phyloP scores from a whole-genome alignment of 176 grass and related monocot genomes.

The Pontederia paniculata region DNA sequence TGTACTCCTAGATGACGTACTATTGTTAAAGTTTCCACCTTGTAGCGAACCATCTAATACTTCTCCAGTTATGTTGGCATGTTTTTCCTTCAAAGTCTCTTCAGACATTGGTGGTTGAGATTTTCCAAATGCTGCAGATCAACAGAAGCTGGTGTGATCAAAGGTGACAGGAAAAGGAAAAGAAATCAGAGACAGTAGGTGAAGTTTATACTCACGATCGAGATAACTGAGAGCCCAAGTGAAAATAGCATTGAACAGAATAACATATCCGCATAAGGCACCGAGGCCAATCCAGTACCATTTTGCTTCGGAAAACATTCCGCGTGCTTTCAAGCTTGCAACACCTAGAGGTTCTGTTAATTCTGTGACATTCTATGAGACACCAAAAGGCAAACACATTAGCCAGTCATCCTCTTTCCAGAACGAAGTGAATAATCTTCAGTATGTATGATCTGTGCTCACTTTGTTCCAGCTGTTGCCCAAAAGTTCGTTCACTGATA shows the following conservation, averaged over 20 bases:
- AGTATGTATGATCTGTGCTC: conserved; percentile 8
- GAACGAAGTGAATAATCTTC: conserved; percentile 2
- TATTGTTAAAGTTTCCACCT: conserved; percentile 12
- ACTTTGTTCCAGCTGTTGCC: conserved; percentile 41
- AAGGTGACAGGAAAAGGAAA: conserved; percentile 16
- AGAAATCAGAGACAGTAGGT: conserved; percentile 1
- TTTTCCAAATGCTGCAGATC: conserved; percentile 32
- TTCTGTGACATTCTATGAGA: conserved; percentile 21
- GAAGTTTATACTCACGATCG: conserved; percentile 31
- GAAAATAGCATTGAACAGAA: conserved; percentile 53
- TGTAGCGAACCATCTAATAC: background rate
- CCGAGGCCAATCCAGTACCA: conserved; percentile 63
- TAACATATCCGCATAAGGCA: conserved; percentile 38
- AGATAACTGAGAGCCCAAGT: conserved; percentile 39
- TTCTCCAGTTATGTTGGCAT: conserved; percentile 50
- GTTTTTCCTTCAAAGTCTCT: conserved; percentile 52
- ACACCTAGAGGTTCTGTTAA: conserved; percentile 29
- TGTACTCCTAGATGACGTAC: conserved; percentile 12
- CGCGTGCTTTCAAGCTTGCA: conserved; percentile 35
- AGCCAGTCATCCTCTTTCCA: background rate
- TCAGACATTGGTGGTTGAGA: conserved; percentile 39
- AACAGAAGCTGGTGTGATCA: background rate
- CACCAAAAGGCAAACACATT: background rate
- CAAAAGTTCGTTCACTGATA: conserved; percentile 44
- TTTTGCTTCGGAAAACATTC: conserved; percentile 37